phyloP scores from a whole-genome alignment of 805 yeast genomes.

The Candida wancherniae region DNA sequence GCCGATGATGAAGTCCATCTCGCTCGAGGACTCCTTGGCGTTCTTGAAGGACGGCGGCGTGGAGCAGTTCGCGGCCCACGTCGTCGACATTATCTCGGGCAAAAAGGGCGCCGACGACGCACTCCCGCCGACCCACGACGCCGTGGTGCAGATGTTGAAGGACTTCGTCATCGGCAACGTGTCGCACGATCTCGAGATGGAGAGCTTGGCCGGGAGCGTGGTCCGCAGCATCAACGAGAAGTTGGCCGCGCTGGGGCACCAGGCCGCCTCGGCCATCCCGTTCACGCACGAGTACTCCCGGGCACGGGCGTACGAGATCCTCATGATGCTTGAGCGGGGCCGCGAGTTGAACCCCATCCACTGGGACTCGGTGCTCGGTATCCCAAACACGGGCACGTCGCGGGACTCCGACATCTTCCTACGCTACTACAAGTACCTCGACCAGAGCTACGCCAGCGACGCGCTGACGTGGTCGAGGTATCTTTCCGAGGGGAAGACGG shows the following conservation, averaged over 20 bases:
- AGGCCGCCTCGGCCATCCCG: slow-evolving; percentile 4
- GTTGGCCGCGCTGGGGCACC: slow-evolving; percentile 2
- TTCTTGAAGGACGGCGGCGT: slow-evolving; percentile 21
- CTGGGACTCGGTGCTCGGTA: slow-evolving; percentile 44
- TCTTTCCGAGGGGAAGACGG: too few species aligned
- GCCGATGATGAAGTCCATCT: slow-evolving; percentile 20
- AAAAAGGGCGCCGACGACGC: not conserved
- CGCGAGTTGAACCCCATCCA: slow-evolving; percentile 45
- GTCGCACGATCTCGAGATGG: slow-evolving; percentile 40
- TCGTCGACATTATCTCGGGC: slow-evolving; percentile 1
- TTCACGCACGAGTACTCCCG: slow-evolving; percentile 43
- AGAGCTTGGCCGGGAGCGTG: slow-evolving; percentile 40
- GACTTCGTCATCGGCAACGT: slow-evolving; percentile 55
- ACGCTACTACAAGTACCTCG: slow-evolving; percentile 33
- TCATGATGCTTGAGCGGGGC: slow-evolving; percentile 20
- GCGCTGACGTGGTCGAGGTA: too few species aligned
- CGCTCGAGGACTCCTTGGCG: slow-evolving; percentile 13
- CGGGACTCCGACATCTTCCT: slow-evolving; percentile 41
- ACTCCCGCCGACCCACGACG: slow-evolving; percentile 21
- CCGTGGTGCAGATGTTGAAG: slow-evolving; percentile 43
- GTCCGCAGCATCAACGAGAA: slow-evolving; percentile 25
- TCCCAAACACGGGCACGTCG: slow-evolving; percentile 43
- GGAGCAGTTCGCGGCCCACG: slow-evolving; percentile 20
- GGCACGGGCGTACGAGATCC: slow-evolving; percentile 49
- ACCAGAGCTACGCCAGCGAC: too few species aligned